These are phyloP conservation scores for Themeda triandra DNA, from an alignment of 176 grass and related monocot species.

Conservation along the genomic window DNA sequence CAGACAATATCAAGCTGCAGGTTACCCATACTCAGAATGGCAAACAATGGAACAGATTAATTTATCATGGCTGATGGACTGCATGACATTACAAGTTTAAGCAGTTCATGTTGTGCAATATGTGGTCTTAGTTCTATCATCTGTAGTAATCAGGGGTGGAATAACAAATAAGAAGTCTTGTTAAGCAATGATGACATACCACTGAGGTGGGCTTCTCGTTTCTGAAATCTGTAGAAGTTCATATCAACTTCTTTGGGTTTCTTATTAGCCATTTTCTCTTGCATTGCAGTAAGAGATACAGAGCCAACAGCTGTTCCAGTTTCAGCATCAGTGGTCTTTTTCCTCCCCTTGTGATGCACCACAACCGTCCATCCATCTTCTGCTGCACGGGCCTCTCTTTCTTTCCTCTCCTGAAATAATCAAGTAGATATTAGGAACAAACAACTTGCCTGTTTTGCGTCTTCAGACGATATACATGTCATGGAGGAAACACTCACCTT, in stretches of 20 bases:
- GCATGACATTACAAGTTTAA: not conserved
- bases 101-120: not conserved
- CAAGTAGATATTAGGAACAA: slow-evolving; percentile 14
- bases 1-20: slow-evolving; percentile 1
- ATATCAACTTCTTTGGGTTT: slow-evolving; percentile 70
- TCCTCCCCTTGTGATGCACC: slow-evolving; percentile 89
- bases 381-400: slow-evolving; percentile 60
- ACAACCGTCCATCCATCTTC: slow-evolving; percentile 98
- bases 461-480: not conserved
- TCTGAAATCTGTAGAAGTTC: slow-evolving; percentile 90
- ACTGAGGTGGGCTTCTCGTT: slow-evolving; percentile 69
- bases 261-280: slow-evolving; percentile 85
- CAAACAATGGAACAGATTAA: not conserved
- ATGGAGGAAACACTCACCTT: slow-evolving; percentile 36
- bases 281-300: slow-evolving; percentile 76
- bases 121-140: not conserved
- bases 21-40: not conserved
- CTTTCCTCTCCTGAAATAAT: slow-evolving; percentile 82
- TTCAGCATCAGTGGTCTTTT: slow-evolving; percentile 89
- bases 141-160: not conserved
- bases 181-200: slow-evolving; percentile 39
- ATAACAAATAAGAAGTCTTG: not conserved
- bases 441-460: not conserved
- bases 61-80: not conserved
- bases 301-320: slow-evolving; percentile 83